Evolutionary conservation across 2,329 filamentous ascomycete species (phyloP).

Genomic region (Exophiala lecanii-corni): DNA sequence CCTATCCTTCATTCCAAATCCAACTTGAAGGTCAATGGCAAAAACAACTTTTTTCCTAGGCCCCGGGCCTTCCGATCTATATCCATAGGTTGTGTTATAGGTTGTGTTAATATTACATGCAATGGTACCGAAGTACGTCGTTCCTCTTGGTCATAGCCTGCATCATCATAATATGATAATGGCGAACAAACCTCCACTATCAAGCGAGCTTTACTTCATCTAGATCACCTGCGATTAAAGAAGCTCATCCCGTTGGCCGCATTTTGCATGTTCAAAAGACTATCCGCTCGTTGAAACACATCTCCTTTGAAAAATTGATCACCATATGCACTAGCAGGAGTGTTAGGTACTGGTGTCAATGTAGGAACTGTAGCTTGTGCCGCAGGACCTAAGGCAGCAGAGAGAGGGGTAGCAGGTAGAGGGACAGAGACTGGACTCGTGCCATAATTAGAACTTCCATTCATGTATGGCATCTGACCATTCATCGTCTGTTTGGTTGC

Average conservation of each 20-base stretch:
- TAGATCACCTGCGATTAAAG: conserved; percentile 6
- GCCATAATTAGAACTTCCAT: conserved; percentile 16
- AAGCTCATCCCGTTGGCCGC: conserved; percentile 16
- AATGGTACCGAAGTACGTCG: too few species aligned
- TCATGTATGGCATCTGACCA: conserved; percentile 12
- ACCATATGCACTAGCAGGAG: conserved; percentile 44
- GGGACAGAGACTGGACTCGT: conserved; percentile 41
- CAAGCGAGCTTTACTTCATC: too few species aligned
- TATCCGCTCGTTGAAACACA: conserved; percentile 47
- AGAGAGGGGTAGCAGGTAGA: conserved; percentile 81
- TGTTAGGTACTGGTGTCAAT: conserved; percentile 32
- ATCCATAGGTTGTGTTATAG: too few species aligned
- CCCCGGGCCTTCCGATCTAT: too few species aligned
- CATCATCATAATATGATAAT: too few species aligned
- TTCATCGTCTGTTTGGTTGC: conserved; percentile 29
- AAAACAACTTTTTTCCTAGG: too few species aligned
- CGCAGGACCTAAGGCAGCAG: conserved; percentile 81
- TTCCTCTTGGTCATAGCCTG: too few species aligned
- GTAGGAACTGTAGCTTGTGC: conserved; percentile 84
- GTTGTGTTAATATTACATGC: too few species aligned
- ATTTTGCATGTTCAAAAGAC: conserved; percentile 36
- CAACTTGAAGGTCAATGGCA: too few species aligned
- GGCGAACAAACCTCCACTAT: too few species aligned
- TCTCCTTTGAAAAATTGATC: conserved; percentile 47
- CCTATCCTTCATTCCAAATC: too few species aligned